Evolutionary conservation across 495 filamentous ascomycete genomes (phyloP), one percentile per base, ranked within the genome.

Genomic region (Penicillium samsonianum): DNA sequence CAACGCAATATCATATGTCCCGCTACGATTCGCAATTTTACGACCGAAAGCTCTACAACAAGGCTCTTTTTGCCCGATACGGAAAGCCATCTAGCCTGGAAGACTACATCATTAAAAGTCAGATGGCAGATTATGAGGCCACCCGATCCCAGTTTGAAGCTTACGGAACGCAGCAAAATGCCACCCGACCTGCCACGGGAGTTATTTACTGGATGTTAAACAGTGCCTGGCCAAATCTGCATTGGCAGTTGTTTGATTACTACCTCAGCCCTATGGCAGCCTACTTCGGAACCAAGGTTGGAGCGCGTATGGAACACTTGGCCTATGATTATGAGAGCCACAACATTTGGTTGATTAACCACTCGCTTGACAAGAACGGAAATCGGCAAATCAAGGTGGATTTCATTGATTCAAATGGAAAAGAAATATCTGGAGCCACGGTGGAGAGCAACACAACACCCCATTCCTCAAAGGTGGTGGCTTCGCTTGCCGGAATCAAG

Each of bases 131-230:
- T 61, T 87, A 86, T 57, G 86, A 88, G 60, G 83, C 83, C 5
- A 86, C 81, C 3, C 67, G 84, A 5, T 72, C 84, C 0, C 72
- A 87, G 62, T 85, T 82, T 60, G 86, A 88, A 60, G 83, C 71
- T 0, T 86, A 79, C 54, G 70, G 75, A 0, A 69, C 78, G 14
- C 69, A 75, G 0, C 84, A 82, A 71, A 82, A 67, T 55, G 78
- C 76, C 0, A 64, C 71, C 5, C 69, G 79, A 0, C 78, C 83
- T 3, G 82, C 86, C 0, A 87, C 84, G 0, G 85, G 86, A 0
- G 19, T 82, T 2, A 79, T 88, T 6, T 88, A 88, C 68, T 87
- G 86, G 86, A 88, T 87, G 86, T 59, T 86, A 58, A 87, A 85
- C 56, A 79, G 79, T 46, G 85, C 84, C 0, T 87, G 84, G 80